phyloP scores from a whole-genome alignment of 1,284 basidiomycete species.

The Austroboletus olivaceoglutinosus region DNA sequence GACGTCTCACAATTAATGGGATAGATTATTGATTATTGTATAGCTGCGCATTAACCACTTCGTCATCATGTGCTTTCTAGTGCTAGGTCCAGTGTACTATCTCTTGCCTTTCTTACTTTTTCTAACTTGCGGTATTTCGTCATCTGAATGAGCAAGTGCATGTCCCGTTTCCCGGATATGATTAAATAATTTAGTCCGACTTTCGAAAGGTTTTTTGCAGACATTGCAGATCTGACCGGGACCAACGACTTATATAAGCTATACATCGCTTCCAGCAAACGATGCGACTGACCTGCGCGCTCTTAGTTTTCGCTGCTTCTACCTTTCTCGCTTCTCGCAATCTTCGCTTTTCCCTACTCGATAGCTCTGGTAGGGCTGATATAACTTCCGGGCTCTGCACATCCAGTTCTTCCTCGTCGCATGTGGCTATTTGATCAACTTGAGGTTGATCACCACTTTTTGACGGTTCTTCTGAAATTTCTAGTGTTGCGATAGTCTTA shows the following conservation, averaged over 20 bases:
- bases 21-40: constrained; percentile 35
- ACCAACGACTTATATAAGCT: not conserved
- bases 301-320: constrained; percentile 38
- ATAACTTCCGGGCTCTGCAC: constrained; percentile 24
- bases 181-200: constrained; percentile 76
- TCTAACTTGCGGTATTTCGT: constrained; percentile 26
- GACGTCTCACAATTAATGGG: constrained; percentile 93
- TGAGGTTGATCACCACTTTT: not conserved
- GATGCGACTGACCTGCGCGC: constrained; percentile 14
- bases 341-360: constrained; percentile 81
- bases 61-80: constrained; percentile 12
- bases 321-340: constrained; percentile 79
- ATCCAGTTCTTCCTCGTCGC: constrained; percentile 1
- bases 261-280: not conserved
- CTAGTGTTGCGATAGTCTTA: not conserved
- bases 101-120: constrained; percentile 44
- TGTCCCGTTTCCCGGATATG: constrained; percentile 78
- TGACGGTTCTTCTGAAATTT: constrained; percentile 6
- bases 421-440: not conserved
- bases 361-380: constrained; percentile 52
- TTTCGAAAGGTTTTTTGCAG: constrained; percentile 65
- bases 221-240: constrained; percentile 62
- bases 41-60: not conserved
- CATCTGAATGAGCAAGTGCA: constrained; percentile 50
- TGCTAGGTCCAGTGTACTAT: constrained; percentile 17